These are phyloP conservation scores for Epipyxis sp. DNA, from an alignment of 108 stramenopile genomes.

Conservation along the genomic window DNA sequence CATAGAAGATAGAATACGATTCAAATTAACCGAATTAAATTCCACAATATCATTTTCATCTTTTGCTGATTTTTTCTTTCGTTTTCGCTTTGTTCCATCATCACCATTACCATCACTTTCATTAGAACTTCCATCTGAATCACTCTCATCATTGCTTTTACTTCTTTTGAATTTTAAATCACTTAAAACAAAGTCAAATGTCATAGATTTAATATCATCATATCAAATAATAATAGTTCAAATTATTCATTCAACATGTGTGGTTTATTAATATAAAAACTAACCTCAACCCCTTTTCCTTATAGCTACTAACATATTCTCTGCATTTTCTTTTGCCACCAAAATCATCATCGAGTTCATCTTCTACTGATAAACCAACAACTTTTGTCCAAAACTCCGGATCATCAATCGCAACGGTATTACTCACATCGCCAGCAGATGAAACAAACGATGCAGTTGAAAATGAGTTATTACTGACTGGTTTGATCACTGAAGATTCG, in stretches of 20 bases:
- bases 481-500: background rate
- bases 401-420: constrained; percentile 78
- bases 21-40: background rate
- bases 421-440: constrained; percentile 59
- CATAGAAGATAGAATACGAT: background rate
- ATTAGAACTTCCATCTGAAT: background rate
- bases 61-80: constrained; percentile 2
- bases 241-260: background rate
- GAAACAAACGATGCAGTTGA: constrained; percentile 83
- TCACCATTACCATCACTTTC: background rate
- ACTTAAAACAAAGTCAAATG: too few relatives aligned
- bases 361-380: constrained; percentile 29
- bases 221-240: too few relatives aligned
- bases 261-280: background rate
- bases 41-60: constrained; percentile 10
- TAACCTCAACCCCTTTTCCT: background rate
- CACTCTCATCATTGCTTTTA: background rate
- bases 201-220: too few relatives aligned
- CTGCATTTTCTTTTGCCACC: constrained; percentile 16
- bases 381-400: constrained; percentile 87
- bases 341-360: constrained; percentile 37
- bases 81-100: background rate
- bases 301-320: background rate
- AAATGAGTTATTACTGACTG: constrained; percentile 46
- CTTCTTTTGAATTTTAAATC: too few relatives aligned